Evolutionary conservation across 495 filamentous ascomycete genomes (phyloP).

Genomic region (Diplogelasinospora grovesii): DNA sequence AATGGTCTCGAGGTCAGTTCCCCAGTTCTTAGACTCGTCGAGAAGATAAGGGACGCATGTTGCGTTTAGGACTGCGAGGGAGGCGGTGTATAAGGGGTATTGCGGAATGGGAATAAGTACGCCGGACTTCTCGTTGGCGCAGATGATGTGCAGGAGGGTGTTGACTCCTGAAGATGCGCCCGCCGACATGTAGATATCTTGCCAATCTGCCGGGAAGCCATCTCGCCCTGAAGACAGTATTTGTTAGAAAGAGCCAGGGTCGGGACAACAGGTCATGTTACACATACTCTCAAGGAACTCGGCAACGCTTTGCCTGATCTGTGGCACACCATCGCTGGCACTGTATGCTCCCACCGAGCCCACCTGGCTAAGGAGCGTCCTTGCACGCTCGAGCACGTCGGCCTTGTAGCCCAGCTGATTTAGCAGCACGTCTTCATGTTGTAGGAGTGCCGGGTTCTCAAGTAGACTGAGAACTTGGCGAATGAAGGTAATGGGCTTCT

Average conservation of each 20-base stretch:
- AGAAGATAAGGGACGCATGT: constrained; percentile 87
- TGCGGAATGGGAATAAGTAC: constrained; percentile 94
- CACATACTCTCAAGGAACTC: constrained; percentile 79
- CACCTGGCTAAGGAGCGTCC: constrained; percentile 68
- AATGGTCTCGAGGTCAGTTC: constrained; percentile 75
- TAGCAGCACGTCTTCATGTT: constrained; percentile 65
- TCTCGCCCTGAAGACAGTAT: constrained; percentile 55
- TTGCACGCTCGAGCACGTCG: constrained; percentile 81
- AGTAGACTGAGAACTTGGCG: constrained; percentile 91
- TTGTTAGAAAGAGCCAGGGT: background rate
- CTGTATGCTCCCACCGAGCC: constrained; percentile 95
- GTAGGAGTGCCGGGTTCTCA: constrained; percentile 78
- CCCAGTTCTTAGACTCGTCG: constrained; percentile 79
- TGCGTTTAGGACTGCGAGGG: constrained; percentile 77
- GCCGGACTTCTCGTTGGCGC: constrained; percentile 68
- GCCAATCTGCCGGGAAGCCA: constrained; percentile 71
- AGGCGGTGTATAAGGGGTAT: constrained; percentile 96
- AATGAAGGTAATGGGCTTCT: constrained; percentile 99
- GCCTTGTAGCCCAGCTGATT: constrained; percentile 70
- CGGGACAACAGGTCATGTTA: too few relatives aligned
- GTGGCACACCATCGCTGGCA: constrained; percentile 79
- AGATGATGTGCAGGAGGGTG: constrained; percentile 86
- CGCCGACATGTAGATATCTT: constrained; percentile 76
- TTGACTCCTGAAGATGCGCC: constrained; percentile 93
- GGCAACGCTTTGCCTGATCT: constrained; percentile 81